Base-by-base conservation (phyloP, 1,284 basidiomycete species). In the Cryptococcus sp. region DNA sequence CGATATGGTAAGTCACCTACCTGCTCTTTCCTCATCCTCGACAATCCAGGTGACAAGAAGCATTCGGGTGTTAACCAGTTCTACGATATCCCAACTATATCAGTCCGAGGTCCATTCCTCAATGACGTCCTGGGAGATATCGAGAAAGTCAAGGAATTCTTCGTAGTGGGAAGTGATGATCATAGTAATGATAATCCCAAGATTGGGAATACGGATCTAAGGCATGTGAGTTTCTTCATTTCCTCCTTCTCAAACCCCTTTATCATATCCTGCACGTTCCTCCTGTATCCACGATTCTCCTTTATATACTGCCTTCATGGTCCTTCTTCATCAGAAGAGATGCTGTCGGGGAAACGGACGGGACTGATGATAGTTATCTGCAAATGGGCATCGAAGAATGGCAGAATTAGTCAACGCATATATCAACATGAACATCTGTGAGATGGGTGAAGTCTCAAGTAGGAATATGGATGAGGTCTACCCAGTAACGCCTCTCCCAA, bases 51-150 rank as follows among this genome's bases (percentile, higher is more conserved):
- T 45, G 25, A 54, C 23, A 16, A 21, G 9, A 44, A 67, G 60
- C 66, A 71, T 49, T 40, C 56, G 34, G 69, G 69, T 48, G 42
- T 67, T 5, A 53, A 63, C 2, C 65, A 69, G 40, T 71, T 51
- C 53, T 74, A 74, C 56, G 72, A 74, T 49, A 53, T 68, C 11
- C 72, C 72, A 0, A 62, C 57, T 9, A 34, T 74, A 4, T 66
- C 66, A 11, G 42, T 66, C 22, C 63, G 69, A 45, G 70, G 70
- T 48, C 57, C 59, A 2, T 25, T 66, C 18, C 55, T 69, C 16
- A 67, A 57, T 3, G 44, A 56, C 2, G 52, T 63, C 11, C 31
- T 69, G 36, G 45, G 42, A 5, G 61, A 69, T 46, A 46, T 48
- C 22, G 51, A 57, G 2, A n/a, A 54, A 40, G 51, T 68, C 7